Evolutionary conservation across 2,329 filamentous ascomycete genomes (phyloP), one percentile per base, ranked within the genome.

Genomic region (Orbilia quercus): DNA sequence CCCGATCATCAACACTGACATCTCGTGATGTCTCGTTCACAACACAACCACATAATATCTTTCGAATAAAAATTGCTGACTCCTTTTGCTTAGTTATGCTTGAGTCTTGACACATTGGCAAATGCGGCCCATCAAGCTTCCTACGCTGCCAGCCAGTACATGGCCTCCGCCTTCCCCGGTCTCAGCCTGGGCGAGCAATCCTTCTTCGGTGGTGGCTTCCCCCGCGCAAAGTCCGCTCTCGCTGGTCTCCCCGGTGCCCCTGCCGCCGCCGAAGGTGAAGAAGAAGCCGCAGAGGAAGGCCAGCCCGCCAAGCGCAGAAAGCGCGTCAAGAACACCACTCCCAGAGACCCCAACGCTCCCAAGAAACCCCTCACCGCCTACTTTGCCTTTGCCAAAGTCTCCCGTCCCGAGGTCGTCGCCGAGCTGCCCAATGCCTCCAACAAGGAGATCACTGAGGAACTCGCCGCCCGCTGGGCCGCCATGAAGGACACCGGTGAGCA

Each of bases 311-410:
- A 74, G 62, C 70, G 70, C 42, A 53, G 70, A 85, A 89, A 91
- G 81, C 94, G 95, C 86, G 93, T 93, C 85, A 87, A 89, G 74
- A 88, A 88, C 44, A 89, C 64, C 38, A 77, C 77, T 36, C 73
- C 75, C 25, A 77, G 91, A 79, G 94, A 98, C 80, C 93, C 93
- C 77, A 96, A 96, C 81, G 93, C 93, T 5, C 94, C 94, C 72
- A 98, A 97, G 87, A 89, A 93, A 55, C 93, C 94, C 7, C 82
- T 97, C 79, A 98, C 94, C 4, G 92, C 94, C 1, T 97, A 96
- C 84, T 96, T 98, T 84, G 84, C 97, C 74, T 98, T 92, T 84
- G 92, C 96, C 85, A 90, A 96, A 81, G 89, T 90, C 76, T 92
- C 92, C 76, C 90, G 95, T 54, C 86, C 89, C 57, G 89, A 91